Conservation (phyloP, 805 yeast genomes). For the Candida stauntonica region DNA sequence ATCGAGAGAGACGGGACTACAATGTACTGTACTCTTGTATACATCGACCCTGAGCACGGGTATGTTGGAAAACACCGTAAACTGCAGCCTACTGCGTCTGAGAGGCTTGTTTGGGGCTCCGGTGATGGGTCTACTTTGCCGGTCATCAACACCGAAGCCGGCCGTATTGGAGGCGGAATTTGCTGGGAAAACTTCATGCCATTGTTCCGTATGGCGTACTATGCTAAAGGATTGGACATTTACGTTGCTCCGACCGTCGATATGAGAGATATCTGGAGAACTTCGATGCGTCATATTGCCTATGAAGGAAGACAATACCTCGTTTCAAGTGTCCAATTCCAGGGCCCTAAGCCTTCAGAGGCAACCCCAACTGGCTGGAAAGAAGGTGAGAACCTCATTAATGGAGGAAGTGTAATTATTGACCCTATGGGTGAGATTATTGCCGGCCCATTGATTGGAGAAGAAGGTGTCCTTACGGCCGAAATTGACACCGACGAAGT, state of each 20-base stretch:
- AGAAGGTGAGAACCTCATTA: constrained; percentile 31
- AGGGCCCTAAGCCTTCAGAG: constrained; percentile 29
- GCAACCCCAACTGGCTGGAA: constrained; percentile 30
- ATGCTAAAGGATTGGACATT: constrained; percentile 38
- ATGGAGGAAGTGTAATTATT: constrained; percentile 39
- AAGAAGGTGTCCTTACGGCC: constrained; percentile 38
- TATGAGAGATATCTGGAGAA: constrained; percentile 40
- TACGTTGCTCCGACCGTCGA: constrained; percentile 45
- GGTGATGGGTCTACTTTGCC: constrained; percentile 44
- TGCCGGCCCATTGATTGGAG: constrained; percentile 39
- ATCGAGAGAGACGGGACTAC: constrained; percentile 38
- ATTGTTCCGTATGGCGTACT: constrained; percentile 36
- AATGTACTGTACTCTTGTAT: constrained; percentile 38
- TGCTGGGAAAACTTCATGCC: constrained; percentile 47
- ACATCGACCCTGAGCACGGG: constrained; percentile 36
- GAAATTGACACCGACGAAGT: constrained; percentile 37
- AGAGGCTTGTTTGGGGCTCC: constrained; percentile 41
- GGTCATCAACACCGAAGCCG: constrained; percentile 33
- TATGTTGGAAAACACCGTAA: constrained; percentile 41
- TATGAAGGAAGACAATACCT: constrained; percentile 39
- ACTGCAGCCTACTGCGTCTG: constrained; percentile 41
- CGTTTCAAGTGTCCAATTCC: constrained; percentile 38
- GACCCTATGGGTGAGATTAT: constrained; percentile 40
- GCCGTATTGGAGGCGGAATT: constrained; percentile 41
- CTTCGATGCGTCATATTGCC: constrained; percentile 38